Conservation (phyloP, 352 stramenopile species). For the Globisporangium perplexum region DNA sequence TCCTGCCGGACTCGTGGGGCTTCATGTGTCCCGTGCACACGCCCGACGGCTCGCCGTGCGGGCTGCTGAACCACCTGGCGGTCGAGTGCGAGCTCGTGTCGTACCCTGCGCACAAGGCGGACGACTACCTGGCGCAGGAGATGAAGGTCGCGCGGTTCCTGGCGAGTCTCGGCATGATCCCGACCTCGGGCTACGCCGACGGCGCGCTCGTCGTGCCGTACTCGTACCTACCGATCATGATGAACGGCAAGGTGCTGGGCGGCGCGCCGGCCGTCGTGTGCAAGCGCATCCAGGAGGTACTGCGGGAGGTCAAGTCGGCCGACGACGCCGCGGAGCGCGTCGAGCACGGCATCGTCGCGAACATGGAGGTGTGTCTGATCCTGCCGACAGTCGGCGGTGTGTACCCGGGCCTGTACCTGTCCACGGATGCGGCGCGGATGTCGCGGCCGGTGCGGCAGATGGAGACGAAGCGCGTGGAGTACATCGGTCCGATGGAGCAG, state of each 20-base stretch:
- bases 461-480: constrained; percentile 90
- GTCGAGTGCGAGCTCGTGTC: constrained; percentile 89
- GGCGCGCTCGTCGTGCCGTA: constrained; percentile 82
- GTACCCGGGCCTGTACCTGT: constrained; percentile 98
- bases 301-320: constrained; percentile 72
- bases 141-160: constrained; percentile 75
- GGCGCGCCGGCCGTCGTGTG: constrained; percentile 82
- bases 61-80: constrained; percentile 97
- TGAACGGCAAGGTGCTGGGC: constrained; percentile 96
- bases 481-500: constrained; percentile 97
- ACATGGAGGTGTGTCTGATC: constrained; percentile 82
- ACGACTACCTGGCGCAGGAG: constrained; percentile 70
- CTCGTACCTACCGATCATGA: constrained; percentile 92
- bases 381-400: constrained; percentile 81
- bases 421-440: constrained; percentile 93
- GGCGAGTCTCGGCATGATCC: constrained; percentile 77
- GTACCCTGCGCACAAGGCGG: constrained; percentile 63
- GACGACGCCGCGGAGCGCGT: constrained; percentile 39
- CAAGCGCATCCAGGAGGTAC: constrained; percentile 68
- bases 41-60: constrained; percentile 98
- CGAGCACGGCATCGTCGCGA: constrained; percentile 62
- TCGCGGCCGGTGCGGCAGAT: constrained; percentile 92
- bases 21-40: constrained; percentile 99
- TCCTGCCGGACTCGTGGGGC: constrained; percentile 98
- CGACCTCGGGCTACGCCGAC: constrained; percentile 72